Evolutionary conservation across 2,329 filamentous ascomycete genomes (phyloP), one percentile per base, ranked within the genome.

Genomic region (Colletotrichum spaethianum): DNA sequence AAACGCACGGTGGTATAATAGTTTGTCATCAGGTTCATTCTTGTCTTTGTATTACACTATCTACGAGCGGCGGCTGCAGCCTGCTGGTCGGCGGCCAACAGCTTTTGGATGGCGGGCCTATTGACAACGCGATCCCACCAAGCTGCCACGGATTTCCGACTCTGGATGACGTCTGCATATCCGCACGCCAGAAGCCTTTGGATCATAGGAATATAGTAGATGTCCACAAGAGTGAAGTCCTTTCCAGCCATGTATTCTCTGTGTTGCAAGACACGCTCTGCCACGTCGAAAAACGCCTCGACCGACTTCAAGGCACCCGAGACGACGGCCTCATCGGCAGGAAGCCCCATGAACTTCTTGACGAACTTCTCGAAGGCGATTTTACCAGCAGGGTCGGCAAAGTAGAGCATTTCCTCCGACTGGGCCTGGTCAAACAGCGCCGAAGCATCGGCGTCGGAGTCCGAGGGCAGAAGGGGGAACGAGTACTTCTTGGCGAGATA

Each of bases 151-250:
- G 79, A 79, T 74, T 80, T 70, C 61, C 82, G 82, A 70, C 78
- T 76, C 50, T 74, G 40, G 67, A 85, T 75, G 33, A 83, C 12
- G 63, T 84, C 80, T 74, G 77, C 79, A 38, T 82, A 81, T 20
- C 83, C 83, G 68, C 80, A 80, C 9, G 77, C 81, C 70, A 85
- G 82, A 70, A 86, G 80, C 73, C 83, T 82, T 67, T 81, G 80
- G 20, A 86, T 79, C 72, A 84, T 73, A 6, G 84, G 84, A 75
- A 86, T 83, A 73, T 87, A 86, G 78, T 83, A 84, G 74, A 87
- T 84, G 76, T 87, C 85, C 48, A 78, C 76, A 16, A 86, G 81
- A 40, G 81, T 83, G 73, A 85, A 86, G 14, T 80, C 69, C 5
- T 81, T 76, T 64, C 85, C 85, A 55, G 83, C 84, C 83, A 86